These are phyloP conservation scores for Mycena kentingensis DNA, from an alignment of 768 basidiomycete genomes.

Conservation along the genomic window DNA sequence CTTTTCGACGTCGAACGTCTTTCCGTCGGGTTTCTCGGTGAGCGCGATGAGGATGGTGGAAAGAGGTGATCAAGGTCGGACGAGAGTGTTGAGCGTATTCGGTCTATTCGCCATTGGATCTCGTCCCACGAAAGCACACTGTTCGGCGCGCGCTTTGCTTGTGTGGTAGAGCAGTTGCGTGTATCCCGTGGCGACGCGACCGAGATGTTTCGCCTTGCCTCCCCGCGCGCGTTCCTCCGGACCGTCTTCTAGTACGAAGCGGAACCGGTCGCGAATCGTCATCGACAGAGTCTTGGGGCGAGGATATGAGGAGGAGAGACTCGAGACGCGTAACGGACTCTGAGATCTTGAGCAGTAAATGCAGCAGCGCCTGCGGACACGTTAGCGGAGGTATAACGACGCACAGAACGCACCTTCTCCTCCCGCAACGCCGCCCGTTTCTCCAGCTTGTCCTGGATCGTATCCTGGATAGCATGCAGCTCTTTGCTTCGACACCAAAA, in stretches of 20 bases:
- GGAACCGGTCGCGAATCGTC: constrained; percentile 38
- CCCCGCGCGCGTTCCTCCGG: constrained; percentile 52
- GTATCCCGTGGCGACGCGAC: constrained; percentile 87
- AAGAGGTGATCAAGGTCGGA: constrained; percentile 87
- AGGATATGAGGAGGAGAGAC: constrained; percentile 72
- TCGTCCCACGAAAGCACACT: constrained; percentile 78
- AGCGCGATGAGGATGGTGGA: constrained; percentile 56
- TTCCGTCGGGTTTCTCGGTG: constrained; percentile 49
- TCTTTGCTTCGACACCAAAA: constrained; percentile 65
- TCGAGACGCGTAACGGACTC: constrained; percentile 90
- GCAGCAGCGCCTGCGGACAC: constrained; percentile 66
- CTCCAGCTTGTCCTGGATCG: constrained; percentile 76
- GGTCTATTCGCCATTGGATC: constrained; percentile 85
- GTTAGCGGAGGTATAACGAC: constrained; percentile 5
- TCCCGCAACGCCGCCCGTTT: constrained; percentile 78
- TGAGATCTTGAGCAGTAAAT: constrained; percentile 88
- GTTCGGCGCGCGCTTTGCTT: constrained; percentile 75
- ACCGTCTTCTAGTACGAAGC: constrained; percentile 41
- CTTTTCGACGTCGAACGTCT: constrained; percentile 63
- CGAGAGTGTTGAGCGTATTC: constrained; percentile 81
- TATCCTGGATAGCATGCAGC: constrained; percentile 66
- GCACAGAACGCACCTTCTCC: constrained; percentile 63
- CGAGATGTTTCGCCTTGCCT: constrained; percentile 76
- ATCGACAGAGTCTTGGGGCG: constrained; percentile 45
- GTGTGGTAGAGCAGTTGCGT: constrained; percentile 89